Evolutionary conservation across 2,329 filamentous ascomycete species (phyloP), one percentile per base, ranked within the genome.

Genomic region (Botryotinia calthae): DNA sequence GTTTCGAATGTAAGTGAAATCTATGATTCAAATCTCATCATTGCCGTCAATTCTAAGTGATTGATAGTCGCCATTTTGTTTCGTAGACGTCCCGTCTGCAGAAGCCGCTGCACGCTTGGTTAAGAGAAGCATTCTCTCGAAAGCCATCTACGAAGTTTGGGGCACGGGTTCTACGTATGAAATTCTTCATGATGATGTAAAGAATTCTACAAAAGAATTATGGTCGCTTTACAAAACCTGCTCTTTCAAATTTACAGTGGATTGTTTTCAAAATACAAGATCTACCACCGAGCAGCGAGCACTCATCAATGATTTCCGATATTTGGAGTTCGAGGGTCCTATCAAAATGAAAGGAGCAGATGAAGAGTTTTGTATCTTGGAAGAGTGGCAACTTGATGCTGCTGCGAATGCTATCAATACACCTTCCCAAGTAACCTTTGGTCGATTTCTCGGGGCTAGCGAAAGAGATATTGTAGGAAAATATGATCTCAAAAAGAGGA

Each of bases 71-170:
- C 96, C 96, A 58, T 96, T 95, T 80, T 97, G 93, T 81, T 84
- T 97, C 73, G 86, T 97, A 69, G 86, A 85, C 66, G 86, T 98
- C 22, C 86, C 87, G 54, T 89, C 92, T 59, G 85, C 87, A 75
- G 85, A 86, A 34, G 88, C 89, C 34, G 94, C 94, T 10, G 85
- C 85, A 67, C 84, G 84, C 14, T 86, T 98, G 34, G 86, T 97
- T 66, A 84, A 86, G 67, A 91, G 95, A 75, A 94, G 93, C 64
- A 92, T 98, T 76, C 87, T 98, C 67, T 89, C 90, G 37, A 93
- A 94, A 82, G 90, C 89, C 63, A 92, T 98, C 76, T 93, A 96
- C 84, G 94, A 97, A 80, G 88, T 98, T 75, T 98, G 96, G 95
- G 95, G 92, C 28, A 84, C 85, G 51, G 95, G 92, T 22, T 79